These are phyloP conservation scores for Hsuehochloa calcarea DNA, from an alignment of 176 grass and related monocot genomes.

Conservation along the genomic window DNA sequence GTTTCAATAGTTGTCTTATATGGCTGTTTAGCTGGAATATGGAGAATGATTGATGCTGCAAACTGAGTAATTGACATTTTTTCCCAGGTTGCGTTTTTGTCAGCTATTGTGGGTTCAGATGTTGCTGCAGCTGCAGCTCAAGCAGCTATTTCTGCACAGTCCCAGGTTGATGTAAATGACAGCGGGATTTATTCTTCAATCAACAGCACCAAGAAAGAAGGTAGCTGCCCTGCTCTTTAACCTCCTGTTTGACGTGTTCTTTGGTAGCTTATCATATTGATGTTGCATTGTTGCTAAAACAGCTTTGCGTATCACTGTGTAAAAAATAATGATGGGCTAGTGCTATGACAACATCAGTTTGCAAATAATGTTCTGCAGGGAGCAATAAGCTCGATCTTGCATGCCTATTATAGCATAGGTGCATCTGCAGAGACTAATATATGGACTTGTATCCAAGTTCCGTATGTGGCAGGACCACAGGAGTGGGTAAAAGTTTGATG, in stretches of 20 bases:
- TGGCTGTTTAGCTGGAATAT: not conserved
- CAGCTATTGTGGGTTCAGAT: slow-evolving; percentile 75
- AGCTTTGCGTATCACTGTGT: slow-evolving; percentile 6
- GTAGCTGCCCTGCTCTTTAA: slow-evolving; percentile 34
- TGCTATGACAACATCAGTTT: not conserved
- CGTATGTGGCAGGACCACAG: not conserved
- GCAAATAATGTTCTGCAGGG: not conserved
- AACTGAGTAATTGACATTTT: slow-evolving; percentile 34
- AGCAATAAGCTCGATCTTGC: not conserved
- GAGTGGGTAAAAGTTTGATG: not conserved
- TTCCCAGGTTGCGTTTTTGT: slow-evolving; percentile 88
- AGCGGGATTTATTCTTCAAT: slow-evolving; percentile 35
- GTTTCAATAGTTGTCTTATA: not conserved
- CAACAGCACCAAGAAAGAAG: slow-evolving; percentile 51
- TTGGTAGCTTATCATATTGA: slow-evolving; percentile 9
- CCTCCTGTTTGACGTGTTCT: not conserved
- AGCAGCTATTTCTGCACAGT: slow-evolving; percentile 73
- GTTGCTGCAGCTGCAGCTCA: slow-evolving; percentile 65
- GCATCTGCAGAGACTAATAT: not conserved
- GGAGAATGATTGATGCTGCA: not conserved
- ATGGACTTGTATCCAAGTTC: not conserved
- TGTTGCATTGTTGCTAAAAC: slow-evolving; percentile 2
- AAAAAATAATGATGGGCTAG: not conserved
- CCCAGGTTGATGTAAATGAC: slow-evolving; percentile 45
- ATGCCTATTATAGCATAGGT: not conserved